Base-by-base conservation (phyloP, 192 early-diverging fungal species). In the Coemansia aciculifera region DNA sequence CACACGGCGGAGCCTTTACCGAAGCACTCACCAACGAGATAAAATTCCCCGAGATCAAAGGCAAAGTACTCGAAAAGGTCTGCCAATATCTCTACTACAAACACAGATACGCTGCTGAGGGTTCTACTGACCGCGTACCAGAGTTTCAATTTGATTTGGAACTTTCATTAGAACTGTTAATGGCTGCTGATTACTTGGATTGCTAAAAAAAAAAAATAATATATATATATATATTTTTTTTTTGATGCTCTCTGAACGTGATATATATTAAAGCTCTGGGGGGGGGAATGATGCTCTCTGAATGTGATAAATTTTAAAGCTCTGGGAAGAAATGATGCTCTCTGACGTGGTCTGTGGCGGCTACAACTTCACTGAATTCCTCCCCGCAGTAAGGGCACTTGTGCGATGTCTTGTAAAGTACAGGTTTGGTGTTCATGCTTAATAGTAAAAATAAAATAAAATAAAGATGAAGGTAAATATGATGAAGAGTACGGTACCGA, bases 171-270 rank as follows among this genome's bases (percentile, higher is more conserved):
- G 97, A 99, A 71, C 85, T 96, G 17, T 70, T 99, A 42, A 95
- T 96, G 93, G 94, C 93, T 19, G 92, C 96, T 1, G 95, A 99
- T 75, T 99, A 96, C 71, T 74, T 99, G 59, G 96, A 98, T 71
- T 94, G 93, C 81, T 92, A 80, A 76, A 54, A 21, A 21, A 21
- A 21, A 21, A 21, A 21, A 21, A 21, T 21, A 21, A 21, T 21
- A 21, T 21, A 21, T 21, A 21, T 21, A 21, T 21, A 21, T 21
- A 21, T 21, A n/a, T 21, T 21, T 54, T 46, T 62, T 32, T 42
- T 57, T 24, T 46, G 44, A 46, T 17, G 17, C 15, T 34, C 32
- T 34, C 32, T 34, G 32, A 34, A 21, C 21, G 21, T 21, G 21
- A 21, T 21, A 21, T 21, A 21, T 21, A 21, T 21, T 21, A 21